Conservation (phyloP, 2,329 filamentous ascomycete genomes). For the Zalaria sp. region DNA sequence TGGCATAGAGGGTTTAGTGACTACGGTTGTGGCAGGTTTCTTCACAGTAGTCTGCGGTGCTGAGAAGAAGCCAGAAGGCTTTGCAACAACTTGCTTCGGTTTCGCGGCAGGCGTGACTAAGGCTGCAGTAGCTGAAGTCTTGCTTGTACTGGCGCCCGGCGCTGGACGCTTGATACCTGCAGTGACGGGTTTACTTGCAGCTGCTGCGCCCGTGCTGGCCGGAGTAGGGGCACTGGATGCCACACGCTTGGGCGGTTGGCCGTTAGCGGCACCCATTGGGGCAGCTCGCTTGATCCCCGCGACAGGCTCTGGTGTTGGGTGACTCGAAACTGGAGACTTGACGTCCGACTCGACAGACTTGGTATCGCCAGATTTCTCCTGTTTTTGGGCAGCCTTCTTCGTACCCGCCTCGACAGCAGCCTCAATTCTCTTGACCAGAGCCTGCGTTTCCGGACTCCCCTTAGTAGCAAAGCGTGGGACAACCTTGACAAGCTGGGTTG, state of each 20-base stretch:
- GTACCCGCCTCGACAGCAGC: constrained; percentile 25
- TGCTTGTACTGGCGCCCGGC: constrained; percentile 12
- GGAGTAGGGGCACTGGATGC: constrained; percentile 6
- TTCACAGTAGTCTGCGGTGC: constrained; percentile 31
- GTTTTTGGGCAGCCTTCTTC: constrained; percentile 20
- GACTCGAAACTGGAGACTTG: constrained; percentile 4
- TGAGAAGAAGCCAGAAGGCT: constrained; percentile 30
- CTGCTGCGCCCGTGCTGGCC: neutral
- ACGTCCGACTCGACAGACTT: no score
- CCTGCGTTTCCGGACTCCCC: constrained; percentile 50
- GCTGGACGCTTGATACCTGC: constrained; percentile 8
- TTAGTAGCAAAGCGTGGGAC: constrained; percentile 49
- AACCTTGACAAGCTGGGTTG: constrained; percentile 52
- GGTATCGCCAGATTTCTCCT: constrained; percentile 9
- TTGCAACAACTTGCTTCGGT: constrained; percentile 24
- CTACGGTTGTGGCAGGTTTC: constrained; percentile 22
- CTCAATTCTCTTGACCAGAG: constrained; percentile 42
- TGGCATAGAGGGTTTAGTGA: constrained; percentile 13
- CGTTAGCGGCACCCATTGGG: constrained; percentile 4
- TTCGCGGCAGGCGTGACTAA: constrained; percentile 15
- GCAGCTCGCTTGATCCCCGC: constrained; percentile 19
- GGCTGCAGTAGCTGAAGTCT: constrained; percentile 8
- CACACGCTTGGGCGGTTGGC: constrained; percentile 19
- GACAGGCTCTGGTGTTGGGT: constrained; percentile 11
- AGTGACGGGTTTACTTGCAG: constrained; percentile 3